Conservation (phyloP, 2,329 filamentous ascomycete genomes). For the Zymoseptoria passerinii region DNA sequence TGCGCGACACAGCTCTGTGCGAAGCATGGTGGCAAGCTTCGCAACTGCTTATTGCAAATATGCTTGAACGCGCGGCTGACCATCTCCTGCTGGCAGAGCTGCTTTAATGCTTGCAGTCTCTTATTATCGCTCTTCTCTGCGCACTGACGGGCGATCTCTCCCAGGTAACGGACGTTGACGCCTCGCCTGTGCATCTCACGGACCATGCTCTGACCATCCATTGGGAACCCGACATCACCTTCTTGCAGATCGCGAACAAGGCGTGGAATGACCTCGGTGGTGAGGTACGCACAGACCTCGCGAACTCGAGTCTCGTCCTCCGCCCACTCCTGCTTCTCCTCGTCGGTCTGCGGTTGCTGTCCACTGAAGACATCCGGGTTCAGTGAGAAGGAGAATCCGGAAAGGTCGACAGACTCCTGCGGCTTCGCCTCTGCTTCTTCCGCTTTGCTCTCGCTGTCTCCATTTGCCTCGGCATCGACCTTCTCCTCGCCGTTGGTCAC, state of each 20-base stretch:
- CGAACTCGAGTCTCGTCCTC: slow-evolving; percentile 85
- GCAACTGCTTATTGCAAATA: slow-evolving; percentile 68
- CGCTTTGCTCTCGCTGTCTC: slow-evolving; percentile 15
- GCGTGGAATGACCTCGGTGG: slow-evolving; percentile 69
- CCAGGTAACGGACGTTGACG: slow-evolving; percentile 95
- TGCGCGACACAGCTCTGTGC: slow-evolving; percentile 74
- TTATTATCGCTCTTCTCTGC: slow-evolving; percentile 51
- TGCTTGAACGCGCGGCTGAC: slow-evolving; percentile 95
- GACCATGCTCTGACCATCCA: slow-evolving; percentile 91
- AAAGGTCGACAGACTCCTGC: slow-evolving; percentile 71
- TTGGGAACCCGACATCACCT: slow-evolving; percentile 91
- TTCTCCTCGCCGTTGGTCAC: slow-evolving; percentile 17
- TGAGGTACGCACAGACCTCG: slow-evolving; percentile 70
- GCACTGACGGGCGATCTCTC: slow-evolving; percentile 63
- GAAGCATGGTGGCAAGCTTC: slow-evolving; percentile 69
- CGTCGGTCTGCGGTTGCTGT: slow-evolving; percentile 79
- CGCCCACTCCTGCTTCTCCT: slow-evolving; percentile 74
- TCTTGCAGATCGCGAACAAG: slow-evolving; percentile 81
- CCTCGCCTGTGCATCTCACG: slow-evolving; percentile 89
- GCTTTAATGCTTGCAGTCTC: slow-evolving; percentile 67
- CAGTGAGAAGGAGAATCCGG: slow-evolving; percentile 76
- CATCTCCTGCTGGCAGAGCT: slow-evolving; percentile 83
- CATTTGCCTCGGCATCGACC: slow-evolving; percentile 24
- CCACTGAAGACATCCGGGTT: slow-evolving; percentile 96
- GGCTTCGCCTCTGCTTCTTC: slow-evolving; percentile 24